Conservation (phyloP, 257 asterid genomes). For the Galeopsis tetrahit region DNA sequence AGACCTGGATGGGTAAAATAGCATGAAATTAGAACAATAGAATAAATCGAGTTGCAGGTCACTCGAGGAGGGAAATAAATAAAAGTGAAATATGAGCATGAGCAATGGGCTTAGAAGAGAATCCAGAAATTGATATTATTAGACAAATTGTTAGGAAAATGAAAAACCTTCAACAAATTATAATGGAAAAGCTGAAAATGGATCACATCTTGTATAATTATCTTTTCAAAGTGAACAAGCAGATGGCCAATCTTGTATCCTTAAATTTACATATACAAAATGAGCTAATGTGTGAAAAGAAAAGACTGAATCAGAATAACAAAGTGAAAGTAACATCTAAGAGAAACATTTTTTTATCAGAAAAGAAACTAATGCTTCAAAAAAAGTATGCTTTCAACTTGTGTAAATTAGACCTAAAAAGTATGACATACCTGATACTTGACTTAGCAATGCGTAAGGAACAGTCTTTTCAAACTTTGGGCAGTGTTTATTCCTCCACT, state of each 20-base stretch:
- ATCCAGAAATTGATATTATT: background rate
- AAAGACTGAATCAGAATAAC: background rate
- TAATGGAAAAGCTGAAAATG: background rate
- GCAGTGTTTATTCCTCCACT: conserved; percentile 76
- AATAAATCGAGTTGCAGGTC: conserved; percentile 23
- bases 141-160: background rate
- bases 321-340: conserved; percentile 5
- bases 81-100: conserved; percentile 1
- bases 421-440: conserved; percentile 84
- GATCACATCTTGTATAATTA: background rate
- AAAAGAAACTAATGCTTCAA: background rate
- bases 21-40: conserved; percentile 18
- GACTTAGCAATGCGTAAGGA: conserved; percentile 90
- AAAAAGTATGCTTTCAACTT: conserved; percentile 6
- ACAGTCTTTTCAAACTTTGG: conserved; percentile 79
- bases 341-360: background rate
- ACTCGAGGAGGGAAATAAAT: conserved; percentile 8
- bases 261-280: background rate
- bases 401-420: conserved; percentile 29
- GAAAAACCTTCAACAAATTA: background rate
- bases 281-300: background rate
- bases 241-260: background rate
- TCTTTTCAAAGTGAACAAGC: background rate
- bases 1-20: conserved; percentile 61
- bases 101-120: background rate